These are phyloP conservation scores for Ophiocordyceps camponoti-rufipedis DNA, from an alignment of 2,329 filamentous ascomycete genomes.

Conservation along the genomic window DNA sequence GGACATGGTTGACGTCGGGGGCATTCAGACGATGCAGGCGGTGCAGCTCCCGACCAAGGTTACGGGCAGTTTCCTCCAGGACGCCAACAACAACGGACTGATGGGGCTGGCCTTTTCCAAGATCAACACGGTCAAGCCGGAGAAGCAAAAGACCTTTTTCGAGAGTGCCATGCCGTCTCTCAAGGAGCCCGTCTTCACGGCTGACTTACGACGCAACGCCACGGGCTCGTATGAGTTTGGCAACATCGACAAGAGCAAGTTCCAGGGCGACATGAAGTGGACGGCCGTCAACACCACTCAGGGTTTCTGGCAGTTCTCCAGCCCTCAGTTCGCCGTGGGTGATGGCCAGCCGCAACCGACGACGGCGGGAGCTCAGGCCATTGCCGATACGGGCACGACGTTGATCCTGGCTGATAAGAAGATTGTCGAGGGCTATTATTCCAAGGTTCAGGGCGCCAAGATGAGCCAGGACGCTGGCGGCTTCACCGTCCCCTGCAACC, in stretches of 20 bases:
- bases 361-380: conserved; percentile 22
- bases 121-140: conserved; percentile 46
- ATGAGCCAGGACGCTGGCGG: conserved; percentile 22
- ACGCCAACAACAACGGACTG: conserved; percentile 47
- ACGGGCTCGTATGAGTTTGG: conserved; percentile 55
- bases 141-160: conserved; percentile 53
- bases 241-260: conserved; percentile 41
- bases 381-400: conserved; percentile 43
- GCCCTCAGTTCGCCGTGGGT: conserved; percentile 36
- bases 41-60: conserved; percentile 46
- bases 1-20: conserved; percentile 51
- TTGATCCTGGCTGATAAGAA: conserved; percentile 39
- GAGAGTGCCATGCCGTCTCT: conserved; percentile 47
- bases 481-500: conserved; percentile 26
- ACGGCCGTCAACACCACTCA: conserved; percentile 38
- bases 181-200: conserved; percentile 49
- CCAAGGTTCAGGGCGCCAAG: conserved; percentile 23
- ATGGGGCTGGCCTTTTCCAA: conserved; percentile 48
- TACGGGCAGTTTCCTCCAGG: conserved; percentile 36
- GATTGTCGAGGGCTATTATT: conserved; percentile 30
- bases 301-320: conserved; percentile 45
- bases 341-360: conserved; percentile 16
- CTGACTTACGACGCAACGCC: conserved; percentile 39
- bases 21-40: conserved; percentile 42
- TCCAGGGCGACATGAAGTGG: conserved; percentile 41